Conservation (phyloP, 768 basidiomycete species). For the Mycena epipterygia region DNA sequence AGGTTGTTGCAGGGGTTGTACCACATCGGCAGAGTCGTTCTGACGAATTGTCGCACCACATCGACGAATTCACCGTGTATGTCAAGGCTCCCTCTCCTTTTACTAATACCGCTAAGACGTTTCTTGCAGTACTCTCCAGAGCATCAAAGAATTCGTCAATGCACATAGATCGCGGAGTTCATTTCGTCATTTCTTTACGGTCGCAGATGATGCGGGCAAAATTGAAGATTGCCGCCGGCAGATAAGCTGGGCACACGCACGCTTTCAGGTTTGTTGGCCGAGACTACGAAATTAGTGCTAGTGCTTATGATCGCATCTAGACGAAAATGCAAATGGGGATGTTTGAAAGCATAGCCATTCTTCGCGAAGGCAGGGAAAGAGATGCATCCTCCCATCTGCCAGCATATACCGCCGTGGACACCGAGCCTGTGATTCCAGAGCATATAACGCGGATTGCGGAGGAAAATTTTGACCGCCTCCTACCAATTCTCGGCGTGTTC, state of each 20-base stretch:
- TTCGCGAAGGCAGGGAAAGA: too few relatives aligned
- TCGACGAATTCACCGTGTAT: constrained; percentile 1
- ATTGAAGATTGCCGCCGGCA: constrained; percentile 1
- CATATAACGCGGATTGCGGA: not conserved
- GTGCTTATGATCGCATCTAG: not conserved
- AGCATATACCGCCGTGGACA: not conserved
- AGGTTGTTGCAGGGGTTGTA: not conserved
- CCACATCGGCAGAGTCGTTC: not conserved
- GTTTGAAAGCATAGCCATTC: too few relatives aligned
- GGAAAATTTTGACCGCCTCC: constrained; percentile 4
- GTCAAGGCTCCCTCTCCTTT: too few relatives aligned
- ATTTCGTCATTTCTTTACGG: not conserved
- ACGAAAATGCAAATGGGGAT: constrained; percentile 8
- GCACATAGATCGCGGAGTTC: not conserved
- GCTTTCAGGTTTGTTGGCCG: constrained; percentile 11
- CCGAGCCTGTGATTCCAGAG: not conserved
- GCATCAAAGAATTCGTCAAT: not conserved
- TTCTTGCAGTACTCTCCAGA: not conserved
- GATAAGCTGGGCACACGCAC: not conserved
- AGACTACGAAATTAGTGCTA: not conserved
- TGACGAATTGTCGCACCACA: not conserved
- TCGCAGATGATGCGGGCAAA: constrained; percentile 6
- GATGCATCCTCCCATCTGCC: too few relatives aligned
- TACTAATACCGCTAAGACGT: not conserved
- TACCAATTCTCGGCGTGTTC: too few relatives aligned